A percentile compares a stretch with the other conserved stretches of the same genome.
These are phyloP conservation scores for Hortaea sp. DNA, from an alignment of 2,329 filamentous ascomycete genomes.

Conservation along the genomic window DNA sequence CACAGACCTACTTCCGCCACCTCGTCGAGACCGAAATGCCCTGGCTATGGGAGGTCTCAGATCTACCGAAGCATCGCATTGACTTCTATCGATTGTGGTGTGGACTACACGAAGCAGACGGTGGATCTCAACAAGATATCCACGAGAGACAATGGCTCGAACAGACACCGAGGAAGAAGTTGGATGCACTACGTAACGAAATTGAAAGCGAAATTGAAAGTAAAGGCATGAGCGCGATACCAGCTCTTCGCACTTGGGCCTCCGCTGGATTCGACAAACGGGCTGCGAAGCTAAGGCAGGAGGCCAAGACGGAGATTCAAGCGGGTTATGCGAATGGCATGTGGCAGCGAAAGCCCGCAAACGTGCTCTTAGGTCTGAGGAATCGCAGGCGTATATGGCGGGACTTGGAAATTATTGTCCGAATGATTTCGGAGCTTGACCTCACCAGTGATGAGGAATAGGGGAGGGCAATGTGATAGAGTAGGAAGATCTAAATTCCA, in stretches of 20 bases:
- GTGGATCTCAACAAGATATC: background rate
- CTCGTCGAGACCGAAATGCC: slow-evolving; percentile 9
- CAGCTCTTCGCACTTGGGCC: no score
- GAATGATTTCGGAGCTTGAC: background rate
- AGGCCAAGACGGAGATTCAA: background rate
- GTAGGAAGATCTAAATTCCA: no score
- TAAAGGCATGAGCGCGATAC: no score
- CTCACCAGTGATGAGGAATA: no score
- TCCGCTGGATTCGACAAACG: no score
- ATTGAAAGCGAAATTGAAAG: background rate
- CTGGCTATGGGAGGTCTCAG: slow-evolving; percentile 12
- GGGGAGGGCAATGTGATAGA: no score
- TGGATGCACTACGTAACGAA: background rate
- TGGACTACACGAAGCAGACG: background rate
- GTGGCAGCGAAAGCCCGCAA: background rate
- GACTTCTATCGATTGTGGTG: background rate
- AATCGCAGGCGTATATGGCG: background rate
- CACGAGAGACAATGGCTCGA: background rate
- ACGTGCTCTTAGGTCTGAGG: background rate
- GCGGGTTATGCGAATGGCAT: background rate
- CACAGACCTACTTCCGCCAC: slow-evolving; percentile 5
- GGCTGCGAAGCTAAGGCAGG: background rate
- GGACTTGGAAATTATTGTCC: background rate
- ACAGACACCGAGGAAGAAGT: background rate
- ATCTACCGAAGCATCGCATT: background rate